A percentile compares a stretch with the other conserved stretches of the same genome.
phyloP scores from a whole-genome alignment of 2,329 filamentous ascomycete species.

The Rutstroemia sp. region DNA sequence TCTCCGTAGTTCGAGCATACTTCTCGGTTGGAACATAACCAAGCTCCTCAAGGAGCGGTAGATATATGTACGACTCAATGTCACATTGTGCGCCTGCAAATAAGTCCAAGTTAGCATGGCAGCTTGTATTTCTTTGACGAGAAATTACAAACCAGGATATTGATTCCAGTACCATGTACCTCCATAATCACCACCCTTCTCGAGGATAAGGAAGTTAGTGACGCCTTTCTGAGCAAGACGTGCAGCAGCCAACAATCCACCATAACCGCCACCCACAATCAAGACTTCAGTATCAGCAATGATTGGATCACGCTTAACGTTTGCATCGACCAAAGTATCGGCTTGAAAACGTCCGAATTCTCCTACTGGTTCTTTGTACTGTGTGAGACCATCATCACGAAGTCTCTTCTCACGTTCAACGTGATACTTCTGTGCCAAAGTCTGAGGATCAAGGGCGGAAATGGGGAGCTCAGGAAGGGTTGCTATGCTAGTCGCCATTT shows the following conservation, averaged over 20 bases:
- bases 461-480: slow-evolving; percentile 3
- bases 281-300: slow-evolving; percentile 23
- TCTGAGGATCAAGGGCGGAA: background rate
- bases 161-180: slow-evolving; percentile 48
- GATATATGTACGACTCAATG: slow-evolving; percentile 10
- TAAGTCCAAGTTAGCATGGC: slow-evolving; percentile 49
- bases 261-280: slow-evolving; percentile 35
- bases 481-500: slow-evolving; percentile 3
- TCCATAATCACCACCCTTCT: slow-evolving; percentile 35
- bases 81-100: slow-evolving; percentile 34
- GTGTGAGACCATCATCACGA: slow-evolving; percentile 6
- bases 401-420: slow-evolving; percentile 3
- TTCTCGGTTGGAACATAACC: slow-evolving; percentile 42
- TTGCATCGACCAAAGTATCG: background rate
- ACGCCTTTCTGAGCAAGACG: slow-evolving; percentile 36
- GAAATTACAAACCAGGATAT: slow-evolving; percentile 42
- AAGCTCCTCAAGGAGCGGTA: slow-evolving; percentile 7
- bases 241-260: slow-evolving; percentile 33
- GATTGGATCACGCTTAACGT: slow-evolving; percentile 1
- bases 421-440: slow-evolving; percentile 2
- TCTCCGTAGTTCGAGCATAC: slow-evolving; percentile 54
- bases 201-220: slow-evolving; percentile 37
- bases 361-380: slow-evolving; percentile 7
- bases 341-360: slow-evolving; percentile 1
- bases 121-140: background rate